phyloP scores from a whole-genome alignment of 31 red algal genomes.

The Porphyra umbilicalis region DNA sequence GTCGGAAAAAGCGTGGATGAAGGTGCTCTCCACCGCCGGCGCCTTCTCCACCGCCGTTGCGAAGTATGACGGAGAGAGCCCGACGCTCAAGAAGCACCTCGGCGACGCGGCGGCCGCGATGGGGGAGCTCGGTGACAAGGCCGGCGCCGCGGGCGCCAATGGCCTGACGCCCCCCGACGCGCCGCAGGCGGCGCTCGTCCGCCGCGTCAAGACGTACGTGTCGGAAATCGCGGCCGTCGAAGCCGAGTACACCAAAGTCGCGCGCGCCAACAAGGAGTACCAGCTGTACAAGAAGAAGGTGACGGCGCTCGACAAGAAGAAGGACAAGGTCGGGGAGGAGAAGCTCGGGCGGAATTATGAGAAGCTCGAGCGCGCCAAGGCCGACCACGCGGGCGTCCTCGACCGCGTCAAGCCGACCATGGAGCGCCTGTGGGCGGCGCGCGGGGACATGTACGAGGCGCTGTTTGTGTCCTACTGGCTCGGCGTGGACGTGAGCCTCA shows the following conservation, averaged over 20 bases:
- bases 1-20: neutral
- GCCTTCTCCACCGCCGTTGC: neutral
- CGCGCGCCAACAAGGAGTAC: neutral
- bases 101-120: neutral
- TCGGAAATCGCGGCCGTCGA: neutral
- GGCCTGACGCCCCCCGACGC: neutral
- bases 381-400: neutral
- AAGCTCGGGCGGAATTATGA: neutral
- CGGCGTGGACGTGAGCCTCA: neutral
- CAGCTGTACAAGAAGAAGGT: neutral
- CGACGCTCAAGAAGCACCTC: neutral
- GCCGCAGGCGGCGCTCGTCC: neutral
- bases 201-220: neutral
- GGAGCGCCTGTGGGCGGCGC: neutral
- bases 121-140: neutral
- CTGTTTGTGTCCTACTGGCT: neutral
- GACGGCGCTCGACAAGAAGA: neutral
- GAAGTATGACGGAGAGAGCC: neutral
- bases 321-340: neutral
- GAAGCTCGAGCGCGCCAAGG: neutral
- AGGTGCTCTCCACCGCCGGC: neutral
- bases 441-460: neutral
- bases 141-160: neutral
- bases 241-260: neutral
- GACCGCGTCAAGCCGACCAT: neutral